Percentiles rank a stretch among this genome's conserved stretches.
These are phyloP conservation scores for Cordyceps fumosorosea DNA, from an alignment of 2,329 filamentous ascomycete genomes.

Conservation along the genomic window DNA sequence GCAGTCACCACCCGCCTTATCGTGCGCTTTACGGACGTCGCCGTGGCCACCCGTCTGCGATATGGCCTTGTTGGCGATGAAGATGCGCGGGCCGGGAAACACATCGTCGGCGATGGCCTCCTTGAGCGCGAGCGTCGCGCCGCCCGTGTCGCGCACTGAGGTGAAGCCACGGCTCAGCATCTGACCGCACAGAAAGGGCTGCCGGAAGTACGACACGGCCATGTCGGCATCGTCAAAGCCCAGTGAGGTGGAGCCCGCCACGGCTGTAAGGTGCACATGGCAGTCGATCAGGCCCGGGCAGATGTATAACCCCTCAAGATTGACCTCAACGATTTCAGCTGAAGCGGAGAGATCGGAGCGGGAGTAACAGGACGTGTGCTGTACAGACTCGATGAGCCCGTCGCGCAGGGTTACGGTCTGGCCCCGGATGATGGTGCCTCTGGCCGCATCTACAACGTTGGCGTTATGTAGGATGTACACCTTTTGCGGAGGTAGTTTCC, in stretches of 20 bases:
- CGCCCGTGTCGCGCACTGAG: constrained; percentile 50
- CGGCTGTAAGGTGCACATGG: constrained; percentile 27
- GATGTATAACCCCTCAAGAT: constrained; percentile 24
- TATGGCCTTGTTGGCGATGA: constrained; percentile 47
- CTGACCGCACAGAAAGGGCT: constrained; percentile 39
- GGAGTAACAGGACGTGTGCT: neutral
- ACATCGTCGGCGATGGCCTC: constrained; percentile 51
- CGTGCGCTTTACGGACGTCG: constrained; percentile 40
- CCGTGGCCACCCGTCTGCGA: constrained; percentile 54
- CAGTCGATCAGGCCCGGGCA: constrained; percentile 28
- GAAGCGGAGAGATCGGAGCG: neutral
- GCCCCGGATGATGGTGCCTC: constrained; percentile 25
- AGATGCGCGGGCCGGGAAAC: constrained; percentile 47
- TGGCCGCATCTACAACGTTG: constrained; percentile 34
- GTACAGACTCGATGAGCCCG: constrained; percentile 28
- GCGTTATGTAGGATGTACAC: constrained; percentile 35
- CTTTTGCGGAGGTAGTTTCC: constrained; percentile 26
- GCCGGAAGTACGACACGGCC: constrained; percentile 34
- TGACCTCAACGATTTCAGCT: constrained; percentile 15
- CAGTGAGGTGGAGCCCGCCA: constrained; percentile 23
- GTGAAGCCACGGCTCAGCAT: constrained; percentile 55
- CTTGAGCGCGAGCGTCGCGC: constrained; percentile 47
- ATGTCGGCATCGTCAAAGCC: constrained; percentile 24
- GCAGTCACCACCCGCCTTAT: constrained; percentile 43
- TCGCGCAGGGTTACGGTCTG: constrained; percentile 27